phyloP scores from a whole-genome alignment of 331 rosid species.

The Erythrophleum ivorense region DNA sequence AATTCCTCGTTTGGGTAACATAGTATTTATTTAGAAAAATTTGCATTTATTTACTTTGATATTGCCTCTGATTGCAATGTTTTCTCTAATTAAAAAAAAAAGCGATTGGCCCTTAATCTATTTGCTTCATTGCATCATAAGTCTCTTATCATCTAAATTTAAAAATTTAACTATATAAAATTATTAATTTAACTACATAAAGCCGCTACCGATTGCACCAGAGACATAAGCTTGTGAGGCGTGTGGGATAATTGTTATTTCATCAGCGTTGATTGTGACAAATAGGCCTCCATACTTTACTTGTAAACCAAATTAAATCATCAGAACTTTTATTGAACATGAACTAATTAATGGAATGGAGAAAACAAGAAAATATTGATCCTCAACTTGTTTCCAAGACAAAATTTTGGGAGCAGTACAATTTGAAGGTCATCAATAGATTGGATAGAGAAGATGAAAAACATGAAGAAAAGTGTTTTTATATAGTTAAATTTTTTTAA shows the following conservation, averaged over 20 bases:
- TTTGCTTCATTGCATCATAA: too few relatives aligned
- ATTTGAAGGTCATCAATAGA: neutral
- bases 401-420: constrained; percentile 1
- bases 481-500: neutral
- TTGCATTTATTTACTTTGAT: too few relatives aligned
- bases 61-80: too few relatives aligned
- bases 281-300: neutral
- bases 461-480: neutral
- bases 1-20: too few relatives aligned
- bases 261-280: neutral
- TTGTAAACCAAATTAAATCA: neutral
- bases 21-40: too few relatives aligned
- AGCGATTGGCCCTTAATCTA: too few relatives aligned
- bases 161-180: too few relatives aligned
- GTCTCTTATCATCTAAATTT: too few relatives aligned
- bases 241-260: neutral
- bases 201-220: too few relatives aligned
- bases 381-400: neutral
- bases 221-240: too few relatives aligned
- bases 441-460: neutral
- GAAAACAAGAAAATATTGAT: neutral
- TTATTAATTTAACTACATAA: too few relatives aligned
- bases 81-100: too few relatives aligned
- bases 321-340: neutral
- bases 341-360: neutral